Base-by-base conservation (phyloP, 75 land plant species). In the Pseudotsuga menziesii region DNA sequence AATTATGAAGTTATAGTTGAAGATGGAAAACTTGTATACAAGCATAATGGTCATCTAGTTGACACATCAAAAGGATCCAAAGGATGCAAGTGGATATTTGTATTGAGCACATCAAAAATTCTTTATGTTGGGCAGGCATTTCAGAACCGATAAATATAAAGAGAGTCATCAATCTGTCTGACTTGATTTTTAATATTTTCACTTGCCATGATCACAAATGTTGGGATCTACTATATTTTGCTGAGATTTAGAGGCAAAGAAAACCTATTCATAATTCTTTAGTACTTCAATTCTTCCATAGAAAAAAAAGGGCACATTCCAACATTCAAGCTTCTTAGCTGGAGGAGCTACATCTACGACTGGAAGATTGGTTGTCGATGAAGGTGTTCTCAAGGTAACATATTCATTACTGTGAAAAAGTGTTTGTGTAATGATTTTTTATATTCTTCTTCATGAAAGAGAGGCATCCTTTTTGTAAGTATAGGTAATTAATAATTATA, bases 341-440 rank as follows among this genome's bases (percentile, higher is more conserved):
- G 99, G 99, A 61, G 99, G 88, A 8, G 95, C 96, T n/a, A 90
- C 92, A 69, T 84, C 87, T 39, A 93, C 99, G 13, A 95, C 99
- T 36, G 99, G 99, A 72, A 82, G 99, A 77, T 76, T 97, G 58
- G 80, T 86, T 56, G 93, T 88, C 9, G 77, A 85, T 57, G 80
- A 89, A 64, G 99, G 99, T 1, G 56, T 89, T 26, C 87, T 97
- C 60, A 81, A 91, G 93, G 98, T 96, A 85, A 2, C 20, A 32
- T 76, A 17, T 27, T 56, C 56, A 19, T 14, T n/a, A 35, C 36
- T 32, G 73, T 59, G 44, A 36, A 76, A 74, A 20, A 20, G 9
- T 16, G 17, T 26, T 19, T 26, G 35, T 74, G 3, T 74, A 16
- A 15, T 74, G 3, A 3, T 74, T 7, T 74, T 17, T 41, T 7